These are phyloP conservation scores for Gossypium arboreum DNA, from an alignment of 345 rosid genomes.

Conservation along the genomic window DNA sequence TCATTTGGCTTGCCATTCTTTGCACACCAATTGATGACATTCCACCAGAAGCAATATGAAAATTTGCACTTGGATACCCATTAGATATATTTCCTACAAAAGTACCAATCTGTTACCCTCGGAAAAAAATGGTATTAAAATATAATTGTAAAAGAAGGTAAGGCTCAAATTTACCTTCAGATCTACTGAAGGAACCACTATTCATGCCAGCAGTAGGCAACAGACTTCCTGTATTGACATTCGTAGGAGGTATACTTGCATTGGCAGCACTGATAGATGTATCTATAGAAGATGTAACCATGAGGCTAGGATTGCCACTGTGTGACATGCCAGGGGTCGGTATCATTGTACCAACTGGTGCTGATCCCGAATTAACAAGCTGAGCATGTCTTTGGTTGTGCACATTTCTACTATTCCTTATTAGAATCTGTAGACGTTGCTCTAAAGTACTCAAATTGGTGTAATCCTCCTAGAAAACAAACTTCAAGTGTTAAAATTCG, in stretches of 20 bases:
- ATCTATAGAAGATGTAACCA: constrained; percentile 58
- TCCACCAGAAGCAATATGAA: constrained; percentile 67
- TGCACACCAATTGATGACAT: constrained; percentile 64
- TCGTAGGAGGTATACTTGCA: constrained; percentile 45
- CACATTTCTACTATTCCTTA: constrained; percentile 38
- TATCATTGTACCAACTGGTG: constrained; percentile 74
- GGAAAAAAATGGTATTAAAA: constrained; percentile 10
- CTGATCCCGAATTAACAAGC: constrained; percentile 48
- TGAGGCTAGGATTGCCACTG: constrained; percentile 45
- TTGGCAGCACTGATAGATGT: constrained; percentile 42
- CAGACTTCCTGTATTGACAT: constrained; percentile 46
- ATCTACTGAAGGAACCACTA: constrained; percentile 41
- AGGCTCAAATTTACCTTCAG: constrained; percentile 41
- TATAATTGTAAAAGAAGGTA: constrained; percentile 9
- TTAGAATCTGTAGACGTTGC: constrained; percentile 46
- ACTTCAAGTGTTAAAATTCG: constrained; percentile 15
- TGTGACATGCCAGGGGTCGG: constrained; percentile 89
- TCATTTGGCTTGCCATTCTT: constrained; percentile 74
- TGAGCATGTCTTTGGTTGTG: constrained; percentile 48
- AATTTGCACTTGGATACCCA: constrained; percentile 57
- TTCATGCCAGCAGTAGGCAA: constrained; percentile 49
- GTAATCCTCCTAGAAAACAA: constrained; percentile 70
- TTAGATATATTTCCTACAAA: constrained; percentile 58
- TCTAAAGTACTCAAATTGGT: constrained; percentile 65
- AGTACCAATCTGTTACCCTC: constrained; percentile 9